Percentiles rank a stretch among this genome's conserved stretches.
These are phyloP conservation scores for Alternaria ethzedia DNA, from an alignment of 2,329 filamentous ascomycete genomes.

Conservation along the genomic window DNA sequence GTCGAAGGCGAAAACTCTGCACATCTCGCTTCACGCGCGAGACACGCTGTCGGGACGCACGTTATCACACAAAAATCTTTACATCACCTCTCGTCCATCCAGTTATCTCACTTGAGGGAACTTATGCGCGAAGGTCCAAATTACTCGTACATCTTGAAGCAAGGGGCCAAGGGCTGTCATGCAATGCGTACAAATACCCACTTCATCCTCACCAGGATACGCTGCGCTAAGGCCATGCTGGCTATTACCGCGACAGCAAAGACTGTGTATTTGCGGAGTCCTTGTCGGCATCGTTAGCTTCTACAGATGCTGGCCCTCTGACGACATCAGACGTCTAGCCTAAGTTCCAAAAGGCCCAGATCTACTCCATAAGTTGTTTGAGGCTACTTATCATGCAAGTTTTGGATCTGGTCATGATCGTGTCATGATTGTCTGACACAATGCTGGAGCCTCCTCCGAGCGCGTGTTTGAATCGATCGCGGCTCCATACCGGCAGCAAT, in stretches of 20 bases:
- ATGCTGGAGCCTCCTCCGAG: not conserved
- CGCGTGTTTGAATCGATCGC: not conserved
- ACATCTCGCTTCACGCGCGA: constrained; percentile 26
- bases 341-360: constrained; percentile 4
- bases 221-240: not conserved
- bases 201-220: constrained; percentile 1
- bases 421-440: constrained; percentile 9
- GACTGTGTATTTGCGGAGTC: not conserved
- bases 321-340: constrained; percentile 9
- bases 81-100: constrained; percentile 4
- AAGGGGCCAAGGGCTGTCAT: constrained; percentile 10
- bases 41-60: constrained; percentile 26
- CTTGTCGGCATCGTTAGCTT: not conserved
- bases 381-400: not conserved
- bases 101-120: constrained; percentile 1
- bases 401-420: constrained; percentile 6
- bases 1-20: constrained; percentile 26
- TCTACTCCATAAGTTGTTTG: not conserved
- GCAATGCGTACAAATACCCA: not conserved
- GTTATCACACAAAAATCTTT: constrained; percentile 12
- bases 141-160: constrained; percentile 14
- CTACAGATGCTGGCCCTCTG: constrained; percentile 2
- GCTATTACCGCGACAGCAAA: not conserved
- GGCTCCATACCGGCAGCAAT: not conserved
- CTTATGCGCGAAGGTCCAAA: constrained; percentile 7